phyloP scores from a whole-genome alignment of 179 eudicot genomes.

The Gypsophila paniculata region DNA sequence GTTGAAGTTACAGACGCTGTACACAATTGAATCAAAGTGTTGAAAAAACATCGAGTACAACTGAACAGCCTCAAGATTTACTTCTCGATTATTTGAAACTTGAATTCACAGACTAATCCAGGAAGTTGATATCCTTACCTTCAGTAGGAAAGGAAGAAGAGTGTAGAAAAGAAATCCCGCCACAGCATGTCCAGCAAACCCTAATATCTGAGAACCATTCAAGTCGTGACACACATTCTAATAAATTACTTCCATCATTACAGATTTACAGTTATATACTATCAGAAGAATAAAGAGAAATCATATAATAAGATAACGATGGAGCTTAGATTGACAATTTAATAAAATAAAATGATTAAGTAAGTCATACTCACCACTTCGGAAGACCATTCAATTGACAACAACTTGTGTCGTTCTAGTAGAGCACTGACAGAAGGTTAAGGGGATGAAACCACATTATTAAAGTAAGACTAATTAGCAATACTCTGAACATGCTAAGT shows the following conservation, averaged over 20 bases:
- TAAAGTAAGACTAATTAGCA: not conserved
- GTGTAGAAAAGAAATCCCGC: slow-evolving; percentile 50
- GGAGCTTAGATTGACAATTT: not conserved
- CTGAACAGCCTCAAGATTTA: not conserved
- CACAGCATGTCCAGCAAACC: slow-evolving; percentile 53
- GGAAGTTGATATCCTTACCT: slow-evolving; percentile 41
- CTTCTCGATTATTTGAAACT: not conserved
- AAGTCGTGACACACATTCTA: slow-evolving; percentile 3
- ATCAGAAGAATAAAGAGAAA: not conserved
- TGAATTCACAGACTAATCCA: not conserved
- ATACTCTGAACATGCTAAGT: not conserved
- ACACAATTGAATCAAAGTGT: no score
- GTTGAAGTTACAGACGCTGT: not conserved
- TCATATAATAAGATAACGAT: not conserved
- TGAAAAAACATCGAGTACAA: not conserved
- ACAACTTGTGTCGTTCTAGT: slow-evolving; percentile 52
- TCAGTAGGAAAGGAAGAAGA: slow-evolving; percentile 54
- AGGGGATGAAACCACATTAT: slow-evolving; percentile 25
- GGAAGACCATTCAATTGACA: slow-evolving; percentile 62
- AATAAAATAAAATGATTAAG: not conserved
- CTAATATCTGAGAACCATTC: slow-evolving; percentile 45
- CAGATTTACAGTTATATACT: slow-evolving; percentile 7
- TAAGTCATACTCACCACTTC: slow-evolving; percentile 49
- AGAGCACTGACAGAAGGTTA: slow-evolving; percentile 48
- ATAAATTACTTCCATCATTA: not conserved